These are phyloP conservation scores for Hyaloscypha variabilis DNA, from an alignment of 495 filamentous ascomycete genomes.

Conservation along the genomic window DNA sequence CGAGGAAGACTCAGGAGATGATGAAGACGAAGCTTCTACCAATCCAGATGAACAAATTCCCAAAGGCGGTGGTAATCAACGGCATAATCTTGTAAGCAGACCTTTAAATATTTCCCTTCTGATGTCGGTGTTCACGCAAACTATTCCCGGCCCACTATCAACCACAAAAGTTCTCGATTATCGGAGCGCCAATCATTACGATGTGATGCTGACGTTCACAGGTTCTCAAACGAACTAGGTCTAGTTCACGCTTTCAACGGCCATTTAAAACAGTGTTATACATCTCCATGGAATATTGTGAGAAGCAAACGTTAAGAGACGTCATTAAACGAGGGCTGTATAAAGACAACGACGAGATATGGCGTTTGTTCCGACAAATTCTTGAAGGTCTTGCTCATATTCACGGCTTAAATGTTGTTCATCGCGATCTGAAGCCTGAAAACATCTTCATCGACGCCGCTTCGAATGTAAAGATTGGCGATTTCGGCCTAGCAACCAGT, in stretches of 20 bases:
- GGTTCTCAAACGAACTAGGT: constrained; percentile 28
- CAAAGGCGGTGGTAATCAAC: constrained; percentile 15
- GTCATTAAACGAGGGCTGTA: constrained; percentile 78
- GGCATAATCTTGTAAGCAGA: constrained; percentile 22
- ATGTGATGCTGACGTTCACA: constrained; percentile 7
- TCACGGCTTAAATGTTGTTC: constrained; percentile 88
- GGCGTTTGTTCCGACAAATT: constrained; percentile 90
- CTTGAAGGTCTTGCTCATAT: constrained; percentile 90
- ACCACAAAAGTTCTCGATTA: neutral
- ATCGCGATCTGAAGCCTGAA: constrained; percentile 96
- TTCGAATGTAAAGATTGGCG: constrained; percentile 91
- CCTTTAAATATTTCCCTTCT: neutral
- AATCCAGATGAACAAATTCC: constrained; percentile 11
- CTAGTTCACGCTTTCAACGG: constrained; percentile 27
- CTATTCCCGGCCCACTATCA: no score
- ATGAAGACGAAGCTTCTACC: constrained; percentile 43
- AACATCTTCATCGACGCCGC: constrained; percentile 94
- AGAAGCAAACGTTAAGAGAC: constrained; percentile 89
- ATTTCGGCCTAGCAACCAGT: constrained; percentile 92
- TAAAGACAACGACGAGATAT: constrained; percentile 73
- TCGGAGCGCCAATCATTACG: neutral
- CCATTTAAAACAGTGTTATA: constrained; percentile 62
- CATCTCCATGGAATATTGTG: constrained; percentile 96
- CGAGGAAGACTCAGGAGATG: constrained; percentile 39
- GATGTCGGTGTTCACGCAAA: no score